Conservation (phyloP, 768 basidiomycete species). For the Cystobasidium tubakii region DNA sequence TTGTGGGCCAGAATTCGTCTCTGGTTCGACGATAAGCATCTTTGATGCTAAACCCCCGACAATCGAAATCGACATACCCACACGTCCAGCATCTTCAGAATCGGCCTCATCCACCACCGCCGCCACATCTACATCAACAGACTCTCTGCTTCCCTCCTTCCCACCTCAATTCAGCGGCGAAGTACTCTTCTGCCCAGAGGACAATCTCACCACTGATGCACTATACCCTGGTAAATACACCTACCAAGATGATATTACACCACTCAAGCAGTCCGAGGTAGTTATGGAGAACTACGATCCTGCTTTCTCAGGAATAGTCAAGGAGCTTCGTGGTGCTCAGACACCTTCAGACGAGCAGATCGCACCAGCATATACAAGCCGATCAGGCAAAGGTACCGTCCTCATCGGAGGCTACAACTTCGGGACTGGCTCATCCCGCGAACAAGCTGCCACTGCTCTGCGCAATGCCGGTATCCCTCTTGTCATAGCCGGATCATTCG, state of each 20-base stretch:
- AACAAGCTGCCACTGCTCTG: slow-evolving; percentile 96
- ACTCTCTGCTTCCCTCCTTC: slow-evolving; percentile 73
- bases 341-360: slow-evolving; percentile 38
- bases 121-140: slow-evolving; percentile 51
- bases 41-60: slow-evolving; percentile 32
- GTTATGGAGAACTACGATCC: slow-evolving; percentile 99
- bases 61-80: slow-evolving; percentile 45
- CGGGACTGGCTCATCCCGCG: slow-evolving; percentile 94
- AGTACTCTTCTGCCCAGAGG: slow-evolving; percentile 87
- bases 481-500: slow-evolving; percentile 95
- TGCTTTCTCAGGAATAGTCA: slow-evolving; percentile 63
- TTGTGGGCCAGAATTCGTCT: slow-evolving; percentile 67
- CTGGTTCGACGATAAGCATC: slow-evolving; percentile 50
- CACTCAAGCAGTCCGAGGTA: slow-evolving; percentile 83
- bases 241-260: slow-evolving; percentile 97
- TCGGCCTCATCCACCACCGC: slow-evolving; percentile 45
- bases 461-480: slow-evolving; percentile 86
- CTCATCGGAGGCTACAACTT: slow-evolving; percentile 95
- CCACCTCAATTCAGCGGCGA: slow-evolving; percentile 74
- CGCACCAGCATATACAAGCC: slow-evolving; percentile 32
- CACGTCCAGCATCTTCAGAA: slow-evolving; percentile 45
- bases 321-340: slow-evolving; percentile 44
- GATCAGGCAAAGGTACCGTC: slow-evolving; percentile 57
- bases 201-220: slow-evolving; percentile 95
- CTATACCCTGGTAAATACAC: slow-evolving; percentile 99